Base-by-base conservation (phyloP, 192 early-diverging fungal species). In the Diversispora eburnea region DNA sequence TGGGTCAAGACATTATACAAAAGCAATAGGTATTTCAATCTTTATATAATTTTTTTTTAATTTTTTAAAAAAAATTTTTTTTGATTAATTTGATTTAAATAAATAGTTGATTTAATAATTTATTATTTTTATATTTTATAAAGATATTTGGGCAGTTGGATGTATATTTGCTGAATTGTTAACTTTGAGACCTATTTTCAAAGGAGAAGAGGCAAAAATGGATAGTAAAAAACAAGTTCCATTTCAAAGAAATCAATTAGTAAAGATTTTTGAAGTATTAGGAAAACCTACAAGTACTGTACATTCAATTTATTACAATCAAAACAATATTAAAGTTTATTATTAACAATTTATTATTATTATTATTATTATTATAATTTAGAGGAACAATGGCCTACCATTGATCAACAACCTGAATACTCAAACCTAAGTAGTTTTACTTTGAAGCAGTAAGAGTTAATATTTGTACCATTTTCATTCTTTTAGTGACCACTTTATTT, bases 131-230 rank as follows among this genome's bases (percentile, higher is more conserved):
- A 55, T 42, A 39, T 45, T 43, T 46, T 41, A 12, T 0, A 83
- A 93, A 42, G 94, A 95, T 72, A 92, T 95, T 79, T 95, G 94
- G 93, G 90, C 91, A n/a, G 87, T 97, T 45, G 97, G 97, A 3
- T 99, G 97, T 76, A 99, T 99, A 42, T 96, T 99, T 88, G 97
- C 88, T 13, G 97, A 99, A 76, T 77, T 99, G 51, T 82, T 96
- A 8, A 89, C 90, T 61, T 91, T 91, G 45, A 85, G 91, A 74
- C 95, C 97, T 17, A 73, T 97, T 41, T 76, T 95, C 13, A 89
- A 88, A 54, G 97, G 94, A 60, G 82, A 71, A 91, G 89, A 89
- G 68, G 94, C 86, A 13, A 92, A 93, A 74, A 90, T 91, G 79
- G 91, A 93, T 75, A 86, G 78, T 58, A 92, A 92, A 63, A 93